phyloP scores from a whole-genome alignment of 805 yeast genomes.

The Ogataea allantospora region DNA sequence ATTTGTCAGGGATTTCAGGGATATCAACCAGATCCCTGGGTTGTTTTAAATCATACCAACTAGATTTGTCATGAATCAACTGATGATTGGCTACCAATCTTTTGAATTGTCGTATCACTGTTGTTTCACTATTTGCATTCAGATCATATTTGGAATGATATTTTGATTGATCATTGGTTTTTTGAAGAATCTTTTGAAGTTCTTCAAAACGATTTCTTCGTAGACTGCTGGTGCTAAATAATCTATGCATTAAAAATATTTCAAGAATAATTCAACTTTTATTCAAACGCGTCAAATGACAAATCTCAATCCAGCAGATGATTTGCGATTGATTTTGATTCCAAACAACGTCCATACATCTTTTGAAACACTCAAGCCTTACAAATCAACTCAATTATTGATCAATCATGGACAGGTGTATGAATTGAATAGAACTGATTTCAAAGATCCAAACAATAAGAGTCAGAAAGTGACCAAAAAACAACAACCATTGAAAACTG shows the following conservation, averaged over 20 bases:
- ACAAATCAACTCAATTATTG: constrained; percentile 16
- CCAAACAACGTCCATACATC: constrained; percentile 8
- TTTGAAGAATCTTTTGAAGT: neutral
- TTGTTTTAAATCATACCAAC: constrained; percentile 4
- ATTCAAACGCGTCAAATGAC: constrained; percentile 5
- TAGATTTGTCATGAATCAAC: constrained; percentile 4
- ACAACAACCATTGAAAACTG: constrained; percentile 41
- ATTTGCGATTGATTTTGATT: constrained; percentile 16
- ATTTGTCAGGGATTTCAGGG: constrained; percentile 14
- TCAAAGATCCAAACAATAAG: constrained; percentile 34
- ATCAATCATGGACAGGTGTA: constrained; percentile 28
- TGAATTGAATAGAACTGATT: constrained; percentile 41
- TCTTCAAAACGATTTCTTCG: constrained; percentile 2
- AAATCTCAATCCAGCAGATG: constrained; percentile 7
- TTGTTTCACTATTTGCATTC: constrained; percentile 14
- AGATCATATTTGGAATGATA: constrained; percentile 10
- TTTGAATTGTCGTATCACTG: constrained; percentile 14
- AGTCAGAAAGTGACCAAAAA: constrained; percentile 30
- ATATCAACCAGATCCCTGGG: constrained; percentile 7
- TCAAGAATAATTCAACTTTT: neutral
- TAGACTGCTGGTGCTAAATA: constrained; percentile 1
- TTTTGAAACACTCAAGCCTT: constrained; percentile 1
- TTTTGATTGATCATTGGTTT: constrained; percentile 1
- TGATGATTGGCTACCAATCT: constrained; percentile 5
- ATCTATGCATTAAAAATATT: neutral